Evolutionary conservation across 148 eudicot genomes (phyloP).

Genomic region (Nyssa sinensis): DNA sequence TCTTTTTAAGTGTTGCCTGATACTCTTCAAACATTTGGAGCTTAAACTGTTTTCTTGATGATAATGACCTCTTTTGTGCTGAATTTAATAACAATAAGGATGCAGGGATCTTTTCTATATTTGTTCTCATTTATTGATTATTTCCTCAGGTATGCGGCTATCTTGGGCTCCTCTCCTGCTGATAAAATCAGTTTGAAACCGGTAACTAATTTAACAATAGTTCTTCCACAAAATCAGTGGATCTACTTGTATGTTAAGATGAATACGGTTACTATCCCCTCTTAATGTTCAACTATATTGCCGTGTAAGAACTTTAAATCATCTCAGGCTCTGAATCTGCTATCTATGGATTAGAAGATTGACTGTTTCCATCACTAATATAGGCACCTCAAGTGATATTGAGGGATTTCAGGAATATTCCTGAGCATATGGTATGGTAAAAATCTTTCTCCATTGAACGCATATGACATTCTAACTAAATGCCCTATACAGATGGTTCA

Average conservation of each 20-base stretch:
- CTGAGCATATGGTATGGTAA: too few relatives aligned
- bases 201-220: conserved; percentile 36
- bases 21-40: too few relatives aligned
- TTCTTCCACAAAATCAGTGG: neutral
- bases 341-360: neutral
- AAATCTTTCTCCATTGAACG: too few relatives aligned
- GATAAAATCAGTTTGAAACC: conserved; percentile 72
- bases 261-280: neutral
- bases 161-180: conserved; percentile 83
- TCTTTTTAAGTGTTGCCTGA: too few relatives aligned
- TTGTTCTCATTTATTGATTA: conserved; percentile 4
- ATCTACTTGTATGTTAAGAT: neutral
- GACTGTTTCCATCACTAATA: too few relatives aligned
- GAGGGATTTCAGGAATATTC: too few relatives aligned
- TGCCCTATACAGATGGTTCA: too few relatives aligned
- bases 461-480: too few relatives aligned
- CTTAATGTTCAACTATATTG: neutral
- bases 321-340: neutral
- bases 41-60: too few relatives aligned
- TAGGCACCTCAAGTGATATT: too few relatives aligned
- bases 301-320: neutral
- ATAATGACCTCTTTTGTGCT: too few relatives aligned
- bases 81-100: too few relatives aligned
- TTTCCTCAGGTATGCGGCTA: conserved; percentile 82
- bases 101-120: neutral